Conservation (phyloP, 768 basidiomycete genomes). For the Lentinula guzmanii region DNA sequence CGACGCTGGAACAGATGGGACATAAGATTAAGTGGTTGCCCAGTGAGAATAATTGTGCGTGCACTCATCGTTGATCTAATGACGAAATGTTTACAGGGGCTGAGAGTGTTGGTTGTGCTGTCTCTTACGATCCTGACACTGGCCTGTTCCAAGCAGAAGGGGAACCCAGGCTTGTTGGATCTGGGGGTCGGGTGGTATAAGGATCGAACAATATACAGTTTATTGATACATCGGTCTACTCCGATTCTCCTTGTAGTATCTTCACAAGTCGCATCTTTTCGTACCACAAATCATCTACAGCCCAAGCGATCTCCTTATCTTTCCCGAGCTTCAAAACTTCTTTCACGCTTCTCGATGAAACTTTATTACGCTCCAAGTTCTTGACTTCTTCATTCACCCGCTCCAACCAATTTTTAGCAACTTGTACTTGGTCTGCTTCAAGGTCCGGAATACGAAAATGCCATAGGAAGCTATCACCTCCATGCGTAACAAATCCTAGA, state of each 20-base stretch:
- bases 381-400: constrained; percentile 39
- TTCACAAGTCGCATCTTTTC: constrained; percentile 30
- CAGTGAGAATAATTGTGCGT: not conserved
- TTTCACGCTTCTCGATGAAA: constrained; percentile 22
- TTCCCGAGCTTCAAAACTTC: constrained; percentile 44
- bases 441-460: constrained; percentile 49
- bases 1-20: not conserved
- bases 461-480: constrained; percentile 59
- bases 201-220: not conserved
- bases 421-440: constrained; percentile 32
- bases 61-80: not conserved
- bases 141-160: not conserved
- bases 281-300: constrained; percentile 48
- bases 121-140: not conserved
- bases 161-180: not conserved
- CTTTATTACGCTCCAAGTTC: constrained; percentile 28
- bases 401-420: constrained; percentile 54
- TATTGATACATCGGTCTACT: not conserved
- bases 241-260: not conserved
- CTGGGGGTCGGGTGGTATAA: not conserved
- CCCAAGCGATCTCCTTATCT: constrained; percentile 51
- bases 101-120: not conserved
- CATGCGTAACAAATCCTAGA: constrained; percentile 68
- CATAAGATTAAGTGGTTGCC: not conserved
- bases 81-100: not conserved